Percentiles rank a stretch among this genome's conserved stretches.
Conservation (phyloP, 192 early-diverging fungal species). For the Coemansia sp. region DNA sequence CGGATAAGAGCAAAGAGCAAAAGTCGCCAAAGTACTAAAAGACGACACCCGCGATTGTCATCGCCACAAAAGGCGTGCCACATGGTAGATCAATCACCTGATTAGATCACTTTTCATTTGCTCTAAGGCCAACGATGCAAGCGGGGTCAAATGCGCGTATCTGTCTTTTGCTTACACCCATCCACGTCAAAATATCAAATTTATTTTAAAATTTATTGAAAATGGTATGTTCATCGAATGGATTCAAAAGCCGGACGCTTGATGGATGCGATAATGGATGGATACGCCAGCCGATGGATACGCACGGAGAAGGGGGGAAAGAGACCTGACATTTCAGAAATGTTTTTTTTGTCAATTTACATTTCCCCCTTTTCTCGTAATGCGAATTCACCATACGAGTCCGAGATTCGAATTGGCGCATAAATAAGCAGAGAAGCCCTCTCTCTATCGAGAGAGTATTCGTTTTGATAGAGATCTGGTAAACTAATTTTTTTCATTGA, state of each 20-base stretch:
- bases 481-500: neutral
- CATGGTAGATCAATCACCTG: neutral
- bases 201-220: slow-evolving; percentile 9
- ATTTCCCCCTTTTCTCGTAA: neutral
- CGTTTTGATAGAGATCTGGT: neutral
- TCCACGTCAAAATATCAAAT: slow-evolving; percentile 9
- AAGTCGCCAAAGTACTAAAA: neutral
- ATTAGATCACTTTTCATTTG: neutral
- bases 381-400: neutral
- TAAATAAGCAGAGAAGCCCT: neutral
- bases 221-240: neutral
- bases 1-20: too few species aligned
- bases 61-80: neutral
- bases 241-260: slow-evolving; percentile 7
- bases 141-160: slow-evolving; percentile 1
- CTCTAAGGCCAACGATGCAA: slow-evolving; percentile 2
- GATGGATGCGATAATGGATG: slow-evolving; percentile 10
- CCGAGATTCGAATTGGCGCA: slow-evolving; percentile 2
- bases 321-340: neutral
- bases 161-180: slow-evolving; percentile 8
- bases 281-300: slow-evolving; percentile 6
- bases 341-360: neutral
- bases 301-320: neutral
- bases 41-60: neutral
- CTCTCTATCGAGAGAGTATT: neutral